phyloP scores from a whole-genome alignment of 1,284 basidiomycete genomes.

The Malassezia brasiliensis region DNA sequence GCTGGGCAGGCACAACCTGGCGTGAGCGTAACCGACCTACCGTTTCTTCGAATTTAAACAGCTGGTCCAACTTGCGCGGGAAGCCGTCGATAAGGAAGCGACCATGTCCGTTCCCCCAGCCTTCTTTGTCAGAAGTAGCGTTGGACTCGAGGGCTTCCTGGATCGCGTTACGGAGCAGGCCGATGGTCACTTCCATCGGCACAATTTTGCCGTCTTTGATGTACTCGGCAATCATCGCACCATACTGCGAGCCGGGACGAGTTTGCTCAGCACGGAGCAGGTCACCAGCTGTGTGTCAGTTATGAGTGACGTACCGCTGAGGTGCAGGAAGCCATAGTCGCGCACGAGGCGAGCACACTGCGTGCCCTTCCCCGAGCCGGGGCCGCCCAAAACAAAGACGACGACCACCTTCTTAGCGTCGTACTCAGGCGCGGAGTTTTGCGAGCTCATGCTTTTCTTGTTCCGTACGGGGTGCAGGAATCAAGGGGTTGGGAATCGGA shows the following conservation, averaged over 20 bases:
- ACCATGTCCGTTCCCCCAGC: slow-evolving; percentile 64
- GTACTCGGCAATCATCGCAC: slow-evolving; percentile 73
- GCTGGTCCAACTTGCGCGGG: slow-evolving; percentile 98
- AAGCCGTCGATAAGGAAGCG: slow-evolving; percentile 96
- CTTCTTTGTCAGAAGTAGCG: slow-evolving; percentile 17
- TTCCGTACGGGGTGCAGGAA: slow-evolving; percentile 17
- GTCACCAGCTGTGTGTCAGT: slow-evolving; percentile 65
- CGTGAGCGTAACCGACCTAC: slow-evolving; percentile 53
- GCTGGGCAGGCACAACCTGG: slow-evolving; percentile 68
- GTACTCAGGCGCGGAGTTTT: slow-evolving; percentile 53
- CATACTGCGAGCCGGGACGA: slow-evolving; percentile 73
- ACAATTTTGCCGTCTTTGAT: slow-evolving; percentile 92
- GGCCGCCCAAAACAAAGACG: slow-evolving; percentile 91
- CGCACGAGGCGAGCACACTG: slow-evolving; percentile 81
- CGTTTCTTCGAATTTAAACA: slow-evolving; percentile 76
- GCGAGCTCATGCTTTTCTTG: slow-evolving; percentile 7
- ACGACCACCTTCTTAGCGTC: slow-evolving; percentile 69
- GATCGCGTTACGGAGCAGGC: slow-evolving; percentile 91
- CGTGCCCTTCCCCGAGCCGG: slow-evolving; percentile 95
- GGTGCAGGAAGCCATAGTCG: slow-evolving; percentile 82
- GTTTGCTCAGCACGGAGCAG: slow-evolving; percentile 87
- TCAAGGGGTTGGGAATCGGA: slow-evolving; percentile 41
- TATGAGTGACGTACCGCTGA: slow-evolving; percentile 61
- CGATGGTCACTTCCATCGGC: slow-evolving; percentile 92
- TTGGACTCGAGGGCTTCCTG: slow-evolving; percentile 53